These are phyloP conservation scores for Takashimella koratensis DNA, from an alignment of 1,284 basidiomycete genomes.

Conservation along the genomic window DNA sequence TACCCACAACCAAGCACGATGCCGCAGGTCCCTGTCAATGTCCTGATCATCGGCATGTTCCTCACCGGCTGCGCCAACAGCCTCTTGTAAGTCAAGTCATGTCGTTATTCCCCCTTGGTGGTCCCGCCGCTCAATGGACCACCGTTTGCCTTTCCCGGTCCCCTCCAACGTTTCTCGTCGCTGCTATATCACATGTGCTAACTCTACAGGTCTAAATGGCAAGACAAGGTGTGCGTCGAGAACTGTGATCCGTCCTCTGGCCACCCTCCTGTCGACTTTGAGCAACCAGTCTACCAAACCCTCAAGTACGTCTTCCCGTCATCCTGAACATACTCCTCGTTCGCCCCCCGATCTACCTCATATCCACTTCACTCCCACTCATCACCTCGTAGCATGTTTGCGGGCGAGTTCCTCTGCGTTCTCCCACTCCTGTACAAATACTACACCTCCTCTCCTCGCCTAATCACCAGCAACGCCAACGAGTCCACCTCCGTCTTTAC, in stretches of 20 bases:
- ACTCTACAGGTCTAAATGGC: conserved; percentile 37
- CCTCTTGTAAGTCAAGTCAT: conserved; percentile 37
- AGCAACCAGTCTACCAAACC: conserved; percentile 85
- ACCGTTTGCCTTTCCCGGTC: too few relatives aligned
- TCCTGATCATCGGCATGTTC: conserved; percentile 54
- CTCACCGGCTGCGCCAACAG: conserved; percentile 52
- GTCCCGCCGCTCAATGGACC: neutral
- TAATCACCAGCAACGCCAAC: neutral
- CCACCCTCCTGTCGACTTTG: conserved; percentile 62
- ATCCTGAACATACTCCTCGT: conserved; percentile 8
- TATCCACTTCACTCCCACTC: conserved; percentile 27
- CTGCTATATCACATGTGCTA: conserved; percentile 1
- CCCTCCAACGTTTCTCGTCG: neutral
- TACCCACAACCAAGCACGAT: neutral
- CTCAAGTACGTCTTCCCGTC: conserved; percentile 65
- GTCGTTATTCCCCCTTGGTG: neutral
- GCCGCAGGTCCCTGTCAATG: conserved; percentile 25
- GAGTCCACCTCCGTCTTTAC: conserved; percentile 22
- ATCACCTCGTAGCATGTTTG: conserved; percentile 54
- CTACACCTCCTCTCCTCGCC: conserved; percentile 35
- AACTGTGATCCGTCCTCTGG: conserved; percentile 61
- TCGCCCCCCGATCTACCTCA: conserved; percentile 20
- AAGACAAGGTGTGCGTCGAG: conserved; percentile 91
- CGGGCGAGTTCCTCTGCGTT: conserved; percentile 89
- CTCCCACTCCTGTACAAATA: conserved; percentile 72